A percentile compares a stretch with the other conserved stretches of the same genome.
These are phyloP conservation scores for Podospora sp. DNA, from an alignment of 495 filamentous ascomycete species.

Conservation along the genomic window DNA sequence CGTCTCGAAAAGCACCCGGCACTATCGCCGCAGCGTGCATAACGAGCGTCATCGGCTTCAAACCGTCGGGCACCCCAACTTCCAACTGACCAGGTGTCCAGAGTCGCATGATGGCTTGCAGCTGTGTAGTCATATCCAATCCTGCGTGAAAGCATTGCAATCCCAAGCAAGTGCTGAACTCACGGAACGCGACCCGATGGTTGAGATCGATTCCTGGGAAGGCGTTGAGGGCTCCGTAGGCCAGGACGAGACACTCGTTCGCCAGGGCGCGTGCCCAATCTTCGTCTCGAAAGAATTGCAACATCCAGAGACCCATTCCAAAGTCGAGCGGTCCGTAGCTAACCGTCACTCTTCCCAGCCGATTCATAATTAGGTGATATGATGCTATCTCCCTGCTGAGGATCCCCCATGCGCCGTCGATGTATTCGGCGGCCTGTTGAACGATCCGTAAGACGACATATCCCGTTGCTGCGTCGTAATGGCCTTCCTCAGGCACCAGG, in stretches of 20 bases:
- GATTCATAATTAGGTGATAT: slow-evolving; percentile 59
- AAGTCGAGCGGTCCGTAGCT: slow-evolving; percentile 62
- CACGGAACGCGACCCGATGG: slow-evolving; percentile 62
- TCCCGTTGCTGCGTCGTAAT: slow-evolving; percentile 64
- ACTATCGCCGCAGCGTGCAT: slow-evolving; percentile 69
- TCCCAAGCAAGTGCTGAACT: slow-evolving; percentile 64
- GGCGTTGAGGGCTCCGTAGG: slow-evolving; percentile 30
- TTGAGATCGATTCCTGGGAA: slow-evolving; percentile 19
- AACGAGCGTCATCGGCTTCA: slow-evolving; percentile 62
- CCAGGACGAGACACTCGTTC: slow-evolving; percentile 37
- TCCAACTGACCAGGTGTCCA: slow-evolving; percentile 56
- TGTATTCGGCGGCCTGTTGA: slow-evolving; percentile 44
- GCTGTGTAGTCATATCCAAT: slow-evolving; percentile 42
- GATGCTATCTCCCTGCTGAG: slow-evolving; percentile 59
- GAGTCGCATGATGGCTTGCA: slow-evolving; percentile 50
- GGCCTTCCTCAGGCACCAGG: slow-evolving; percentile 59
- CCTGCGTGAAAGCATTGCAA: slow-evolving; percentile 56
- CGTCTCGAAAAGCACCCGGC: slow-evolving; percentile 48
- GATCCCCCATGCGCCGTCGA: slow-evolving; percentile 33
- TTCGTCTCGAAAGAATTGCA: slow-evolving; percentile 57
- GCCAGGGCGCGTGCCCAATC: slow-evolving; percentile 51
- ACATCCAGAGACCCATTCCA: slow-evolving; percentile 68
- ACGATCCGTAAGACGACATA: slow-evolving; percentile 60
- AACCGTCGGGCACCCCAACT: slow-evolving; percentile 46
- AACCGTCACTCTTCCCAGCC: slow-evolving; percentile 51